Evolutionary conservation across 148 eudicot species (phyloP).

Genomic region (Rhododendron ovatum): DNA sequence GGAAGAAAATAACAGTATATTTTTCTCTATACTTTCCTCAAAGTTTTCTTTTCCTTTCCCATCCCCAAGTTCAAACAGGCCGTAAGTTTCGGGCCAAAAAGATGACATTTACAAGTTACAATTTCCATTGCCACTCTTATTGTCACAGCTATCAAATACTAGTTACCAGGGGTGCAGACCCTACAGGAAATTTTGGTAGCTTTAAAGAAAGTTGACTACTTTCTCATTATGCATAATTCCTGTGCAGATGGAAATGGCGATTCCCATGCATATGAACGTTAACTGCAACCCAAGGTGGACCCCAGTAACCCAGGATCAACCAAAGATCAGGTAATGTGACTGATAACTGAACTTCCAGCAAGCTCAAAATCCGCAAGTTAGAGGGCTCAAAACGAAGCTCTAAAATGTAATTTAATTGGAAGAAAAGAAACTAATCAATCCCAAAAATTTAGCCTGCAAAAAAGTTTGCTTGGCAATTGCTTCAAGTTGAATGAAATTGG

Average conservation of each 20-base stretch:
- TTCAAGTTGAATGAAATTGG: neutral
- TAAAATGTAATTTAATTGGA: neutral
- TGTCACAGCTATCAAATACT: neutral
- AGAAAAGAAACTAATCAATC: neutral
- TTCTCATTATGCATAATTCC: neutral
- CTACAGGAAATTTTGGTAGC: neutral
- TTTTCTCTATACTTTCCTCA: too few species aligned
- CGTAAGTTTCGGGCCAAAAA: neutral
- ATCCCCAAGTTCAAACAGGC: too few species aligned
- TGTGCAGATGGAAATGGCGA: neutral
- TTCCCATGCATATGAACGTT: neutral
- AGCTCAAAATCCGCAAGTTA: neutral
- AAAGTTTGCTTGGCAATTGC: neutral
- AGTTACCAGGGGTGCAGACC: neutral
- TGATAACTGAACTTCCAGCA: neutral
- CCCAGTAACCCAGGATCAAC: neutral
- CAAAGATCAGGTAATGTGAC: neutral
- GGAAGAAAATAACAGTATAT: too few species aligned
- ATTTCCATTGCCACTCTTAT: neutral
- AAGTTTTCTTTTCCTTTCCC: too few species aligned
- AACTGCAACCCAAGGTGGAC: neutral
- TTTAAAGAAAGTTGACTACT: neutral
- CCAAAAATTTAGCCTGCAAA: neutral
- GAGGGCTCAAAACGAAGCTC: neutral
- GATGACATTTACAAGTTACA: neutral